phyloP scores from a whole-genome alignment of 2,329 filamentous ascomycete species.

The Monosporascus sp. region DNA sequence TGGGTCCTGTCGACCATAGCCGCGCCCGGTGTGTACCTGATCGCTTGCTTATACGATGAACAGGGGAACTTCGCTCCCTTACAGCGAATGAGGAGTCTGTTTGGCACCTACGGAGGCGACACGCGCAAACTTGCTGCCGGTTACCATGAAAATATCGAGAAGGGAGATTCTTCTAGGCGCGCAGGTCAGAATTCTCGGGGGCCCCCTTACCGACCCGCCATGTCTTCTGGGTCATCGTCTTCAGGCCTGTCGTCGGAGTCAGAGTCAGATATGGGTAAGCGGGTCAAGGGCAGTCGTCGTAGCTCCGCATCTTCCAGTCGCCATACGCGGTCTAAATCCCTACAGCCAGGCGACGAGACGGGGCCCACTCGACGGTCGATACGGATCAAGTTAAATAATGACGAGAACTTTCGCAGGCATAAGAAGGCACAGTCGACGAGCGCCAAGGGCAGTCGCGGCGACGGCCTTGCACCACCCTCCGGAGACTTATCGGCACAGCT shows the following conservation, averaged over 20 bases:
- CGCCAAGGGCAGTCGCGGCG: conserved; percentile 34
- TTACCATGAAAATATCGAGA: conserved; percentile 28
- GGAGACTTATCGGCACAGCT: conserved; percentile 69
- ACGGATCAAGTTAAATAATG: conserved; percentile 78
- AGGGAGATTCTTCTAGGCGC: conserved; percentile 22
- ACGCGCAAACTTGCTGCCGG: conserved; percentile 45
- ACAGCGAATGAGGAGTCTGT: conserved; percentile 64
- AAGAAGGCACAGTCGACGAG: conserved; percentile 53
- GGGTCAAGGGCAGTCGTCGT: conserved; percentile 24
- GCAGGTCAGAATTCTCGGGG: conserved; percentile 21
- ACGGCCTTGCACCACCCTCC: conserved; percentile 16
- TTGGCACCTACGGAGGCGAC: conserved; percentile 40
- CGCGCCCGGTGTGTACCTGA: conserved; percentile 75
- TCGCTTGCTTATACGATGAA: conserved; percentile 78
- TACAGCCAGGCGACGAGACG: conserved; percentile 57
- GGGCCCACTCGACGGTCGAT: conserved; percentile 73
- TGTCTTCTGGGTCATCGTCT: conserved; percentile 49
- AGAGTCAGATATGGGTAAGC: conserved; percentile 52
- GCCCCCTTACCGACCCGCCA: conserved; percentile 17
- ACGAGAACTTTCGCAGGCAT: conserved; percentile 70
- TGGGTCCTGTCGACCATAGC: conserved; percentile 75
- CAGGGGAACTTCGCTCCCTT: conserved; percentile 75
- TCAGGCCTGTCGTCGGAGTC: conserved; percentile 68
- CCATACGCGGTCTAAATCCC: conserved; percentile 61
- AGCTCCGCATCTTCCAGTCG: conserved; percentile 29